A percentile compares a stretch with the other conserved stretches of the same genome.
These are phyloP conservation scores for Fusarium sp. DNA, from an alignment of 2,329 filamentous ascomycete species.

Conservation along the genomic window DNA sequence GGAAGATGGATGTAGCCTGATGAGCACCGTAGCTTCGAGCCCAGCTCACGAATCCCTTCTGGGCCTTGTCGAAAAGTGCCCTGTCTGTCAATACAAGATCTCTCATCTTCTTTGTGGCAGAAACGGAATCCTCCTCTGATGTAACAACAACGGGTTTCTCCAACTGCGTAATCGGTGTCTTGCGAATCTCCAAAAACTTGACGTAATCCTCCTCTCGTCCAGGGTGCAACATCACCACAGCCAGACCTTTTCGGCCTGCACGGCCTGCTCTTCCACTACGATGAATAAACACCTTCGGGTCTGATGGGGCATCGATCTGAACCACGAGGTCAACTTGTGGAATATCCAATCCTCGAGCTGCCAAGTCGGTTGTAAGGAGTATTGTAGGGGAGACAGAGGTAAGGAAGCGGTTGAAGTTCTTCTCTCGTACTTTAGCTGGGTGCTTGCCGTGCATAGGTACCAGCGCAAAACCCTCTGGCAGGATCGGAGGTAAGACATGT, in stretches of 20 bases:
- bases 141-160: constrained; percentile 67
- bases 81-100: constrained; percentile 65
- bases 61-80: constrained; percentile 84
- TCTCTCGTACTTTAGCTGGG: constrained; percentile 85
- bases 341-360: constrained; percentile 90
- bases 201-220: constrained; percentile 92
- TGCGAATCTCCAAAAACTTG: constrained; percentile 85
- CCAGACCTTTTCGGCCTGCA: constrained; percentile 87
- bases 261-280: constrained; percentile 90
- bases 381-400: constrained; percentile 81
- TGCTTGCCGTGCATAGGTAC: constrained; percentile 94
- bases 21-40: constrained; percentile 92
- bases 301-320: constrained; percentile 84
- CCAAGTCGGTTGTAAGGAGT: constrained; percentile 92
- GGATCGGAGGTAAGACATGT: constrained; percentile 78
- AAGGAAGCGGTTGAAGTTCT: constrained; percentile 86
- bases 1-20: constrained; percentile 91
- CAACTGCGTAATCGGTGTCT: constrained; percentile 82
- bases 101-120: constrained; percentile 72
- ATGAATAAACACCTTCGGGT: constrained; percentile 96
- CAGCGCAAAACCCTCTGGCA: constrained; percentile 76
- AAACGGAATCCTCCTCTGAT: constrained; percentile 71
- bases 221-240: constrained; percentile 86
- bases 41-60: constrained; percentile 94
- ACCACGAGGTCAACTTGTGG: constrained; percentile 92